Evolutionary conservation across 306 rosid genomes (phyloP).

Genomic region (Abrus precatorius): DNA sequence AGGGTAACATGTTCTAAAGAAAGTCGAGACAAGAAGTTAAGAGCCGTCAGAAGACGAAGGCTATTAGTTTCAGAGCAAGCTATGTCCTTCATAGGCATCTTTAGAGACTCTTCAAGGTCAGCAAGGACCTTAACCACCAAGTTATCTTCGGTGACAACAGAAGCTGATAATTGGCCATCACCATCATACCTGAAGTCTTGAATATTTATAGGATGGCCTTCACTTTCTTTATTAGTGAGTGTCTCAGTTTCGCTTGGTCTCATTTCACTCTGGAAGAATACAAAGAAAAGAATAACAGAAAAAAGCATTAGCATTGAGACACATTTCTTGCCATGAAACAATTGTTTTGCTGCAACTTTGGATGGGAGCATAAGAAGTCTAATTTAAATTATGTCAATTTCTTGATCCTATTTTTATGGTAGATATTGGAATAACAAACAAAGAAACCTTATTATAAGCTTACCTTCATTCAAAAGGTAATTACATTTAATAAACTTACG

Average conservation of each 20-base stretch:
- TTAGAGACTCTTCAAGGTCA: slow-evolving; percentile 38
- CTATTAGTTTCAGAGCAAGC: slow-evolving; percentile 27
- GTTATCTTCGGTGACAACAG: neutral
- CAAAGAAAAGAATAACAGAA: neutral
- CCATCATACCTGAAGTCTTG: slow-evolving; percentile 10
- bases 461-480: neutral
- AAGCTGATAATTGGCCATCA: neutral
- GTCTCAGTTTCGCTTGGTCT: slow-evolving; percentile 9
- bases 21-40: slow-evolving; percentile 49
- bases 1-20: slow-evolving; percentile 31
- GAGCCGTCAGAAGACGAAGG: slow-evolving; percentile 38
- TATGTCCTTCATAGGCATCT: slow-evolving; percentile 36
- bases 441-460: neutral
- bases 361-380: neutral
- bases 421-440: neutral
- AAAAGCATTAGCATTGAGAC: neutral
- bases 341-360: neutral
- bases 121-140: slow-evolving; percentile 29
- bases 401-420: neutral
- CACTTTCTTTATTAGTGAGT: neutral
- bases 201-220: neutral
- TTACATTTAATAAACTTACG: slow-evolving; percentile 39
- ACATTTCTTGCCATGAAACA: neutral
- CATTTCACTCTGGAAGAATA: slow-evolving; percentile 3
- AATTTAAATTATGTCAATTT: neutral